Evolutionary conservation across 225 moss, liverwort and hornwort genomes (phyloP), one percentile per base, ranked within the genome.

Genomic region (Marchantia paleacea): DNA sequence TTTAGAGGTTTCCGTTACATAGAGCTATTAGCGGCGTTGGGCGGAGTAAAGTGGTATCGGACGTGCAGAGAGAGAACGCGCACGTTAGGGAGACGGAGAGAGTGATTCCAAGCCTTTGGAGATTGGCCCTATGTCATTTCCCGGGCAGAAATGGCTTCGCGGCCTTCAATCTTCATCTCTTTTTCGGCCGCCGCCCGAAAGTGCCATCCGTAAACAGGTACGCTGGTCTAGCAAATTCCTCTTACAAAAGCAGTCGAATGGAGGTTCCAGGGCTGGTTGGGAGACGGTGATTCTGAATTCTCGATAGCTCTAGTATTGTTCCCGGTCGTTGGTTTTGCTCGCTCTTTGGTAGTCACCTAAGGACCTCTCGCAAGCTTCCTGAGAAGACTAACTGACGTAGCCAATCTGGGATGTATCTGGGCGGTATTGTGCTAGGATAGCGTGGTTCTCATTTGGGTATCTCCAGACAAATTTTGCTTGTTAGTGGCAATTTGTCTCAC

Each of bases 101-200:
- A 28, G 47, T 7, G 48, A 70, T 2, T 22, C 49, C 48, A 70
- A 48, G 31, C 47, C n/a, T 6, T 58, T 47, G 80, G 76, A 71
- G 77, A 77, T 78, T 69, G 85, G 73, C 73, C 75, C 81, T 81
- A 86, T 86, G 86, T 80, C 86, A 84, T 81, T 83, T 72, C 75
- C 83, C 3, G 79, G 81, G 79, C 79, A 86, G 72, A 81, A 81
- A 81, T 86, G 86, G 83, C 81, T 86, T 86, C 86, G 79, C 70
- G 81, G 86, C 83, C 86, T 83, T 71, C 78, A 72, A 79, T 81
- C 86, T 20, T 70, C 86, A 53, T 80, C 84, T 51, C 79, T 86
- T 22, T 79, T 78, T n/a, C 78, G 84, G 76, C 81, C 79, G 72
- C 75, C 75, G 70, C 83, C 86, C 12, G 70, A 79, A 60, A 77